Conservation (phyloP, 192 early-diverging fungal species). For the Linnemannia zychae region DNA sequence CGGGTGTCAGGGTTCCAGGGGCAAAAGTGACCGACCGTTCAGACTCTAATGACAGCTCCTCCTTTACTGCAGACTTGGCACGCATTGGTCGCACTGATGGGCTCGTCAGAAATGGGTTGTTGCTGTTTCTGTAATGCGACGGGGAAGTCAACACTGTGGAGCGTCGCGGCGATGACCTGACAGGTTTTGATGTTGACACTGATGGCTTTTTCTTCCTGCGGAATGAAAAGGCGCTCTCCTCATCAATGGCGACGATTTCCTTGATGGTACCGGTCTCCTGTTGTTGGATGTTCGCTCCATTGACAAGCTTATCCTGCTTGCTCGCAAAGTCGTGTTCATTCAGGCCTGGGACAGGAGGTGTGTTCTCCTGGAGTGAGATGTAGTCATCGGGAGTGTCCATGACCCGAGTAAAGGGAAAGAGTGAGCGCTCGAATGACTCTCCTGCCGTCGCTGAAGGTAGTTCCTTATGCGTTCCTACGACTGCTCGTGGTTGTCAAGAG, state of each 20-base stretch:
- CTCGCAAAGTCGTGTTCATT: background rate
- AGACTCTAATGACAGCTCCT: background rate
- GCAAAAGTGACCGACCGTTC: background rate
- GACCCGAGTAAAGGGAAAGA: too few relatives aligned
- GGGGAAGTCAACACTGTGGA: background rate
- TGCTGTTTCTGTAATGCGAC: background rate
- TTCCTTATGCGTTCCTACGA: too few relatives aligned
- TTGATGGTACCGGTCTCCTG: background rate
- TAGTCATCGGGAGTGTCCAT: background rate
- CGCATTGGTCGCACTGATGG: background rate
- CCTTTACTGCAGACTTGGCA: background rate
- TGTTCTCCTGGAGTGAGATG: background rate
- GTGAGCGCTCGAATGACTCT: too few relatives aligned
- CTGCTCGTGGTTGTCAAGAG: too few relatives aligned
- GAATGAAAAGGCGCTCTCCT: slow-evolving; percentile 23
- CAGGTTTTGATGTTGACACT: background rate
- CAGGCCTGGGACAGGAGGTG: background rate
- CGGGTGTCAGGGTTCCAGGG: background rate
- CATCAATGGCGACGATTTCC: background rate
- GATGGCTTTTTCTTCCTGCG: slow-evolving; percentile 6
- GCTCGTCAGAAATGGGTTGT: background rate
- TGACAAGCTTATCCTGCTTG: background rate
- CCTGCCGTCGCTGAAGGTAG: too few relatives aligned
- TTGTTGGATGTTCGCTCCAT: background rate
- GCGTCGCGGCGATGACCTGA: background rate